Evolutionary conservation across 345 rosid genomes (phyloP), one percentile per base, ranked within the genome.

Genomic region (Mercurialis annua): DNA sequence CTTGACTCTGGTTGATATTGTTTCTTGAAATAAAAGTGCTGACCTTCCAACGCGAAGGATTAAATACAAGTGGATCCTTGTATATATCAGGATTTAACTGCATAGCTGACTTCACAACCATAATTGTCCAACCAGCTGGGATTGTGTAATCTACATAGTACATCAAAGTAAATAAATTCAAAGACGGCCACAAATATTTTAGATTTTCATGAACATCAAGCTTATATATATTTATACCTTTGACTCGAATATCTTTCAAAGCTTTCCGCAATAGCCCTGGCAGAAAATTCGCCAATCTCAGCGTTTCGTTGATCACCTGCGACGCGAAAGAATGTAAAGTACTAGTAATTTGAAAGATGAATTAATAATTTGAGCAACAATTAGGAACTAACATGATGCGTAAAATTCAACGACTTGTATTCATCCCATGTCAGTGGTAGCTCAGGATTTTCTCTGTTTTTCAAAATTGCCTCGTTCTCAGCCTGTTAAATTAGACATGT

Each of bases 1-100:
- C n/a, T n/a, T n/a, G n/a, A n/a, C n/a, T n/a, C n/a, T n/a, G n/a
- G n/a, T n/a, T n/a, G n/a, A n/a, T 17, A 15, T 7, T 16, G 11
- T 62, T 4, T 31, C 12, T 23, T 3, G 4, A 0, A 1, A 44
- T 36, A 16, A 33, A 21, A 18, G 1, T 24, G 14, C 16, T 44
- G 50, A 73, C 73, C 84, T 75, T 69, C 82, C 84, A 83, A 65
- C 87, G 71, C 78, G 82, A 80, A 8, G 86, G 89, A 67, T 85
- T 85, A 53, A 82, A 82, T 30, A 60, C 44, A 7, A 69, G 75
- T 0, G 82, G 83, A 29, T 82, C 74, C 14, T 70, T 76, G 18
- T 76, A 82, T 12, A 54, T 73, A 10, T 49, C 62, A 6, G 82
- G 62, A 61, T 69, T 62, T 38, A 56, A 68, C 44, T 82, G 85